Evolutionary conservation across 2,329 filamentous ascomycete genomes (phyloP).

Genomic region (Chaetomiaceae sp.): DNA sequence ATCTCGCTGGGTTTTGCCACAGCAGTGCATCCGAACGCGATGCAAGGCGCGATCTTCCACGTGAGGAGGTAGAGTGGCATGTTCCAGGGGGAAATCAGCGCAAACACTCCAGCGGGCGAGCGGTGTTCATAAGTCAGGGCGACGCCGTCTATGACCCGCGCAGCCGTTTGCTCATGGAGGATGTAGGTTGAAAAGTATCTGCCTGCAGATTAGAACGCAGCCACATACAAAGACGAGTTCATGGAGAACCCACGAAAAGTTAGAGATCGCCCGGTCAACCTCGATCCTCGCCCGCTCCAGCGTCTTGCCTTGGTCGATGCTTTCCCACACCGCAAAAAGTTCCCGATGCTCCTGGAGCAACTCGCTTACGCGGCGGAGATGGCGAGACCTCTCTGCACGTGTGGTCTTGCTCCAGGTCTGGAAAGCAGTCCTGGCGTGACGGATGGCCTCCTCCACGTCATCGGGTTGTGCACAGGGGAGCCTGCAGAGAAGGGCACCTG

Average conservation of each 20-base stretch:
- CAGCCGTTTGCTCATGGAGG: constrained; percentile 31
- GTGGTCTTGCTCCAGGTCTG: constrained; percentile 30
- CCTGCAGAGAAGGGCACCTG: constrained; percentile 26
- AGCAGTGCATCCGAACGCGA: constrained; percentile 35
- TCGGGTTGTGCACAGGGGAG: constrained; percentile 26
- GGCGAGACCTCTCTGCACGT: constrained; percentile 25
- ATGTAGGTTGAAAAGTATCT: constrained; percentile 36
- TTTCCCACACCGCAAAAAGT: constrained; percentile 34
- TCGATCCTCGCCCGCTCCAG: constrained; percentile 32
- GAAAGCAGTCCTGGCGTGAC: constrained; percentile 27
- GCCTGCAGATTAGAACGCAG: not conserved
- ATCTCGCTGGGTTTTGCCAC: constrained; percentile 35
- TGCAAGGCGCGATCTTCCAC: constrained; percentile 35
- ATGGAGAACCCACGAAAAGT: constrained; percentile 29
- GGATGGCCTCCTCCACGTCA: constrained; percentile 27
- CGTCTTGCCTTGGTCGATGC: constrained; percentile 35
- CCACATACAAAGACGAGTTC: no score
- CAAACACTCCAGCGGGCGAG: constrained; percentile 33
- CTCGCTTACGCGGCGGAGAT: constrained; percentile 27
- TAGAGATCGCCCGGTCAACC: constrained; percentile 32
- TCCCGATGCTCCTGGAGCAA: constrained; percentile 31
- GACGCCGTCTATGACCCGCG: constrained; percentile 31
- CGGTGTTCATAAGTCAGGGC: constrained; percentile 34
- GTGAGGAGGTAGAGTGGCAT: constrained; percentile 35
- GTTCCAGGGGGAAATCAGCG: constrained; percentile 35